Base-by-base conservation (phyloP, 2,329 filamentous ascomycete genomes). In the Scytalidium sp. region DNA sequence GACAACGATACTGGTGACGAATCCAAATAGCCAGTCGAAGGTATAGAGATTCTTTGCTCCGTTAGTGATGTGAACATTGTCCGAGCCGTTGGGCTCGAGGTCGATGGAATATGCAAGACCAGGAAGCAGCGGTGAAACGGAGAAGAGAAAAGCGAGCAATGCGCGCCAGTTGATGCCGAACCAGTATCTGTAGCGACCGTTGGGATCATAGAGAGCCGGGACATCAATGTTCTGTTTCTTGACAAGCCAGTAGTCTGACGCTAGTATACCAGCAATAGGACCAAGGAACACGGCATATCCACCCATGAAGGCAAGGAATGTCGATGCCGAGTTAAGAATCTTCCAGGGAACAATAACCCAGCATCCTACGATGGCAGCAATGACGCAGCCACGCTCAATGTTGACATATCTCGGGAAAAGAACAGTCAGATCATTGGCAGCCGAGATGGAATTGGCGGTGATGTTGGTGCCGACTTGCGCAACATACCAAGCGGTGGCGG, bases 1-100 rank as follows among this genome's bases (percentile, higher is more conserved):
- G 0, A 85, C 71, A 3, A 81, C 45, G 19, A 78, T 75, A 7
- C 79, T 81, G 0, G 65, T 70, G 9, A 75, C 67, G 54, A 87
- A 85, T 0, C 83, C 84, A 44, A 84, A 73, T 17, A 87, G 61
- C 78, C 83, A 87, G n/a, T 84, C 82, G 60, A 87, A 83, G 21
- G 77, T 74, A 60, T 85, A 87, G 3, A 85, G 68, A 54, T 79
- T 75, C 40, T 69, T 64, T 0, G 72, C 67, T 0, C 84, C 83
- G 0, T 68, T 67, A 0, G 58, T 67, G 53, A 64, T 70, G 6
- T 53, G 53, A 3, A 56, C 57, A 3, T 52, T 41, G 10, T 52
- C 40, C 11, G 20, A 42, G 2, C 41, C 42, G 25, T 45, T 23
- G 17, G 47, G 11, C 15, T 48, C 45, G n/a, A 43, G 20, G 17